These are phyloP conservation scores for Penicillium nucicola DNA, from an alignment of 495 filamentous ascomycete genomes.

Conservation along the genomic window DNA sequence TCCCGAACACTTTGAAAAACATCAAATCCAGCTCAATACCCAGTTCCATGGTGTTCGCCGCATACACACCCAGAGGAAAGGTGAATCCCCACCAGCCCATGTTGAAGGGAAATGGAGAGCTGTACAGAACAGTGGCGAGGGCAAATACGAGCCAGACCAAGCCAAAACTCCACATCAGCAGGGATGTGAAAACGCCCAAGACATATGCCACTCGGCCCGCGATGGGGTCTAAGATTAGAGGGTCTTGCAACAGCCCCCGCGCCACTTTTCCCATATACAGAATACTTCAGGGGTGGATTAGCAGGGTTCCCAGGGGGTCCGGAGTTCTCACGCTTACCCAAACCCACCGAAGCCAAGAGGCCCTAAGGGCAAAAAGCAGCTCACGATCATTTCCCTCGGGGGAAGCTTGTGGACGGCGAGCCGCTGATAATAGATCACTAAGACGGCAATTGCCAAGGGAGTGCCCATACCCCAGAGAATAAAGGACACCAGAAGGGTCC, in stretches of 20 bases:
- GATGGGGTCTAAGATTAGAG: constrained; percentile 20
- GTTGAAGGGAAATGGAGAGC: constrained; percentile 53
- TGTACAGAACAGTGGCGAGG: constrained; percentile 32
- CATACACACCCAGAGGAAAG: constrained; percentile 56
- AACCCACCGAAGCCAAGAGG: constrained; percentile 47
- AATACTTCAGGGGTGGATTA: constrained; percentile 23
- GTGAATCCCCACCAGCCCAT: constrained; percentile 65
- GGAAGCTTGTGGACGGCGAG: constrained; percentile 44
- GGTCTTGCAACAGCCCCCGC: constrained; percentile 24
- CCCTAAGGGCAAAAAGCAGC: constrained; percentile 45
- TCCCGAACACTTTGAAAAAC: constrained; percentile 52
- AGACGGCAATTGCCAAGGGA: constrained; percentile 37
- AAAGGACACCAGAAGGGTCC: constrained; percentile 42
- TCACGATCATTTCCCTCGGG: constrained; percentile 43
- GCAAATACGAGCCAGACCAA: constrained; percentile 50
- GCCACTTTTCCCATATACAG: constrained; percentile 43
- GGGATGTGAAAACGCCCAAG: constrained; percentile 35
- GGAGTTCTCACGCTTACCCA: constrained; percentile 17
- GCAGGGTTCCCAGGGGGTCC: not conserved
- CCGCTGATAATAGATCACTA: constrained; percentile 50
- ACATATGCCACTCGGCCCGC: constrained; percentile 41
- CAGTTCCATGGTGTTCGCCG: constrained; percentile 44
- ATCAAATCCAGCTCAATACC: constrained; percentile 40
- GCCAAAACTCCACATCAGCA: constrained; percentile 50
- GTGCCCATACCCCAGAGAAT: constrained; percentile 45